Evolutionary conservation across 2,329 filamentous ascomycete species (phyloP).

Genomic region (Xylaria sp.): DNA sequence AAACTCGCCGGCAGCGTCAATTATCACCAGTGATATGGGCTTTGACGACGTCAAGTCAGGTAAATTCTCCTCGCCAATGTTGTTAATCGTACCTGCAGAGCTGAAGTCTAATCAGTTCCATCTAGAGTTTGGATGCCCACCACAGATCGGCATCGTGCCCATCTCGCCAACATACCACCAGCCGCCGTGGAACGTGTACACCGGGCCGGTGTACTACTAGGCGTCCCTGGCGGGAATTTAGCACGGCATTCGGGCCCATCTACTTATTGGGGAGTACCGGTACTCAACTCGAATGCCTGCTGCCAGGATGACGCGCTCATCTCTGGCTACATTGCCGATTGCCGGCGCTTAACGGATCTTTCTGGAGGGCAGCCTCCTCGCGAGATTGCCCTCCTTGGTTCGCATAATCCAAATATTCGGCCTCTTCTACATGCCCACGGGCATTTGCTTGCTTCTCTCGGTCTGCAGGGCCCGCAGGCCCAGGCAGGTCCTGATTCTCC

Average conservation of each 20-base stretch:
- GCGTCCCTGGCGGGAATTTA: conserved; percentile 45
- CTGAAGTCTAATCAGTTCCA: conserved; percentile 45
- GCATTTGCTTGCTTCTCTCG: conserved; percentile 28
- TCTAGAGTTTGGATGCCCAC: conserved; percentile 51
- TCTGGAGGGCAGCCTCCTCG: conserved; percentile 40
- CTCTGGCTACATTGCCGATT: conserved; percentile 52
- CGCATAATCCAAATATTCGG: conserved; percentile 51
- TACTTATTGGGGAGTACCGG: conserved; percentile 51
- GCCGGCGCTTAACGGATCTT: conserved; percentile 49
- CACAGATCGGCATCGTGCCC: conserved; percentile 49
- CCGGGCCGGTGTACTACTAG: conserved; percentile 50
- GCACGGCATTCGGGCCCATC: conserved; percentile 25
- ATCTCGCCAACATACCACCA: conserved; percentile 51
- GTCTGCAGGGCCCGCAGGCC: conserved; percentile 42
- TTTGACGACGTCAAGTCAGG: conserved; percentile 52
- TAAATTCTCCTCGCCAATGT: conserved; percentile 39
- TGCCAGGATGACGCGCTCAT: conserved; percentile 52
- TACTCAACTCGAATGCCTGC: conserved; percentile 48
- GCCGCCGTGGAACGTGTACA: conserved; percentile 51
- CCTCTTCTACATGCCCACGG: conserved; percentile 45
- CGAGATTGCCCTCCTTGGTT: conserved; percentile 50
- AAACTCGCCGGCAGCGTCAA: conserved; percentile 50
- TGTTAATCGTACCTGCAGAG: conserved; percentile 34
- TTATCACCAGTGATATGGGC: conserved; percentile 49
- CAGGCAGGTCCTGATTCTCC: conserved; percentile 42